phyloP scores from a whole-genome alignment of 148 eudicot species.

The Persicaria maculosa region DNA sequence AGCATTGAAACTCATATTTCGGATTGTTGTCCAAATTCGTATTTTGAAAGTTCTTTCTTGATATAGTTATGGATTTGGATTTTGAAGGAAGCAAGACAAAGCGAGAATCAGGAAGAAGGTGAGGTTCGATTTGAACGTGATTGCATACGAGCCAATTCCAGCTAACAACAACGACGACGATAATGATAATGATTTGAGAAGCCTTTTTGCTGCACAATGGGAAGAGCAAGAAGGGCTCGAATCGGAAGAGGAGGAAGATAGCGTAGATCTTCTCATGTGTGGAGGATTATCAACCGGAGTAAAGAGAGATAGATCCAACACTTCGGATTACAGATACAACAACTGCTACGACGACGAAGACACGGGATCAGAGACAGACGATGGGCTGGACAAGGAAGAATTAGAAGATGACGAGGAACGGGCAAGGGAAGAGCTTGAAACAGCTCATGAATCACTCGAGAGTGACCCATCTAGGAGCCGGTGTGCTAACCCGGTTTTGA shows the following conservation, averaged over 20 bases:
- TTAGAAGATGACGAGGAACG: slow-evolving; percentile 7
- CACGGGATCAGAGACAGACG: slow-evolving; percentile 13
- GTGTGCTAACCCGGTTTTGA: slow-evolving; percentile 48
- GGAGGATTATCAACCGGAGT: neutral
- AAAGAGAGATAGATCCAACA: neutral
- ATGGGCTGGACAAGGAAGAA: neutral
- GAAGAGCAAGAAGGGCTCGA: slow-evolving; percentile 13
- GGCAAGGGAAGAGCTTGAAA: neutral
- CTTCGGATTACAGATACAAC: slow-evolving; percentile 20
- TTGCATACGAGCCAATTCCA: slow-evolving; percentile 53
- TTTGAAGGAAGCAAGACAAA: slow-evolving; percentile 27
- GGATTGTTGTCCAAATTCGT: too few relatives aligned
- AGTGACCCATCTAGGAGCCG: slow-evolving; percentile 26
- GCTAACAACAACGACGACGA: slow-evolving; percentile 22
- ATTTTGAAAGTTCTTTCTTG: neutral
- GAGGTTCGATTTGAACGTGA: slow-evolving; percentile 59
- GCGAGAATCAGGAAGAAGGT: slow-evolving; percentile 51
- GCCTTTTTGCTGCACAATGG: neutral
- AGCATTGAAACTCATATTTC: too few relatives aligned
- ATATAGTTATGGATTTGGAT: slow-evolving; percentile 26
- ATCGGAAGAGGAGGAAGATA: neutral
- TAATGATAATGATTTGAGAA: slow-evolving; percentile 10
- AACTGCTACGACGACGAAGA: slow-evolving; percentile 20
- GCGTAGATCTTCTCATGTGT: neutral
- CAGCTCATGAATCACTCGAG: neutral